Percentiles rank a stretch among this genome's conserved stretches.
Conservation (phyloP, 2,329 filamentous ascomycete species). For the Alternaria sp. region DNA sequence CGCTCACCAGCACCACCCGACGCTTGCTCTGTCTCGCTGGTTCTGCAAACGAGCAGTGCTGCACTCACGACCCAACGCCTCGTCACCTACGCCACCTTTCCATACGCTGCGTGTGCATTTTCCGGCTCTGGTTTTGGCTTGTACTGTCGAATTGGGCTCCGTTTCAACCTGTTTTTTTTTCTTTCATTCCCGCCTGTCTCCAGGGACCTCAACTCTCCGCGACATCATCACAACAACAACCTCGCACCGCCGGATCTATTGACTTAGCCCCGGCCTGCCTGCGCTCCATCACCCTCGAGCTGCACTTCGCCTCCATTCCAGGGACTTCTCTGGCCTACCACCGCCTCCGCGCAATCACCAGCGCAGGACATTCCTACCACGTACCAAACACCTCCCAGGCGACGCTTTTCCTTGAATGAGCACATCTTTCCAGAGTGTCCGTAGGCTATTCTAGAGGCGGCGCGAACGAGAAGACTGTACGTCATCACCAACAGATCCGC, state of each 20-base stretch:
- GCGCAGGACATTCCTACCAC: slow-evolving; percentile 25
- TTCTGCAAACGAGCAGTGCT: slow-evolving; percentile 15
- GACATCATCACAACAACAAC: slow-evolving; percentile 26
- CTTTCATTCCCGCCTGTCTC: slow-evolving; percentile 15
- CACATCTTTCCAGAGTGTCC: slow-evolving; percentile 43
- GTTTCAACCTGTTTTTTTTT: slow-evolving; percentile 28
- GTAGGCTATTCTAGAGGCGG: slow-evolving; percentile 48
- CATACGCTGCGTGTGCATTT: slow-evolving; percentile 17
- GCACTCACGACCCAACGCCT: slow-evolving; percentile 18
- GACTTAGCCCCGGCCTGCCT: slow-evolving; percentile 49
- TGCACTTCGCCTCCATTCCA: slow-evolving; percentile 27
- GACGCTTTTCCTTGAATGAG: slow-evolving; percentile 50
- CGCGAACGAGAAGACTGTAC: slow-evolving; percentile 54
- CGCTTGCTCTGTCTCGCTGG: slow-evolving; percentile 21
- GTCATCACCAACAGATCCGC: slow-evolving; percentile 22
- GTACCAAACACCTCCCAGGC: slow-evolving; percentile 28
- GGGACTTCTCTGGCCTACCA: slow-evolving; percentile 1
- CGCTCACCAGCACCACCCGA: slow-evolving; percentile 17
- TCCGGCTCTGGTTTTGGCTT: slow-evolving; percentile 20
- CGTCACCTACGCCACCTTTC: slow-evolving; percentile 17
- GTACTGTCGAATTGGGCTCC: slow-evolving; percentile 24
- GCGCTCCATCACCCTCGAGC: slow-evolving; percentile 30
- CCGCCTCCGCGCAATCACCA: slow-evolving; percentile 14
- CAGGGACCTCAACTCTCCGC: slow-evolving; percentile 24
- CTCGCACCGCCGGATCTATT: slow-evolving; percentile 51